Conservation (phyloP, 345 rosid genomes). For the Gynandropsis gynandra region DNA sequence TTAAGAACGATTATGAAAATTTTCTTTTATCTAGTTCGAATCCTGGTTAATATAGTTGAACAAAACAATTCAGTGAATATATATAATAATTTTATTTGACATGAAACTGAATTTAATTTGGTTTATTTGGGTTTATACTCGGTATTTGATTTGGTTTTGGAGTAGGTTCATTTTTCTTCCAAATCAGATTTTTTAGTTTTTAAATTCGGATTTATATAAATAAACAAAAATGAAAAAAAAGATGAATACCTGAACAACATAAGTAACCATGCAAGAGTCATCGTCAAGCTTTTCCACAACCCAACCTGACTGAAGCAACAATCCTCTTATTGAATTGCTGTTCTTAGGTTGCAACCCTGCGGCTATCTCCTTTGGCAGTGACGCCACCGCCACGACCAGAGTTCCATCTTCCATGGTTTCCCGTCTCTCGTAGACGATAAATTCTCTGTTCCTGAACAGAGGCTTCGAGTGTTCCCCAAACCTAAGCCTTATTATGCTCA, state of each 20-base stretch:
- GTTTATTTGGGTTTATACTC: too few species aligned
- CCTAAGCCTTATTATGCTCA: slow-evolving; percentile 55
- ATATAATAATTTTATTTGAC: too few species aligned
- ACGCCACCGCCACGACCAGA: slow-evolving; percentile 69
- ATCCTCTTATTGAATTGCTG: slow-evolving; percentile 51
- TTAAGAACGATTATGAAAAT: too few species aligned
- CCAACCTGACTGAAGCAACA: slow-evolving; percentile 78
- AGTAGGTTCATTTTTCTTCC: too few species aligned
- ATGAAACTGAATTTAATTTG: too few species aligned
- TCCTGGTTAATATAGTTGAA: too few species aligned
- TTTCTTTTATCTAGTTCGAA: too few species aligned
- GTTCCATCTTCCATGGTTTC: slow-evolving; percentile 91
- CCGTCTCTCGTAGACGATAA: slow-evolving; percentile 67
- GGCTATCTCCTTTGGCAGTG: slow-evolving; percentile 71
- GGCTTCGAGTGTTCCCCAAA: slow-evolving; percentile 70
- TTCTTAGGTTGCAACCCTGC: slow-evolving; percentile 63
- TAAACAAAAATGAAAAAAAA: not conserved
- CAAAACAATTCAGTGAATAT: too few species aligned
- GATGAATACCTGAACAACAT: slow-evolving; percentile 58
- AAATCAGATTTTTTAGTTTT: too few species aligned
- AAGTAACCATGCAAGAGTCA: slow-evolving; percentile 63
- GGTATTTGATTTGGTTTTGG: too few species aligned
- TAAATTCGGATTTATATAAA: not conserved
- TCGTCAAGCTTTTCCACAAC: slow-evolving; percentile 76
- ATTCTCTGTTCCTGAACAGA: slow-evolving; percentile 66